Conservation (phyloP, 495 filamentous ascomycete genomes). For the Aspergillus saccharolyticus region DNA sequence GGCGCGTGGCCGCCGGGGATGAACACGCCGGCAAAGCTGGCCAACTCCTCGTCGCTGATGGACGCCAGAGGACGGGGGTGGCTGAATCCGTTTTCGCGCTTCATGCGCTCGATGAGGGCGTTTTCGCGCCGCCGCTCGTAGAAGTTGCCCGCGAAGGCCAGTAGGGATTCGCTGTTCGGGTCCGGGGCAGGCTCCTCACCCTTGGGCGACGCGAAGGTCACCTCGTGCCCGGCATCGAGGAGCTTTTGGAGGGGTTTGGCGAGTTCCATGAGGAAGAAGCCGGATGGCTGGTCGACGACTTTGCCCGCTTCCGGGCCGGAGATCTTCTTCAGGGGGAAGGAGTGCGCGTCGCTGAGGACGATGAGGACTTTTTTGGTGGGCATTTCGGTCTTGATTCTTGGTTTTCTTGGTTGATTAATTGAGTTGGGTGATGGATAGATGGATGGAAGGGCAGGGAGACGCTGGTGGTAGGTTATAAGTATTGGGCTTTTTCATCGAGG, state of each 20-base stretch:
- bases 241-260: conserved; percentile 36
- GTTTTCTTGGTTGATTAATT: not conserved
- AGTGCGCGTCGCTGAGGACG: conserved; percentile 35
- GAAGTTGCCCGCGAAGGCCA: conserved; percentile 37
- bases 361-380: conserved; percentile 36
- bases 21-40: conserved; percentile 32
- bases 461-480: not conserved
- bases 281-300: conserved; percentile 31
- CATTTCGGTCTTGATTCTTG: conserved; percentile 2
- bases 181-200: conserved; percentile 32
- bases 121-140: conserved; percentile 36
- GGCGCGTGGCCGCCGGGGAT: conserved; percentile 42
- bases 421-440: not conserved
- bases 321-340: conserved; percentile 32
- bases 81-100: conserved; percentile 27
- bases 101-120: conserved; percentile 35
- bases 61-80: conserved; percentile 3
- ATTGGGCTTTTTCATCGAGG: not conserved
- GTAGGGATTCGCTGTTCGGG: conserved; percentile 31
- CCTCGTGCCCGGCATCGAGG: conserved; percentile 32
- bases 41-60: conserved; percentile 24
- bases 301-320: conserved; percentile 21
- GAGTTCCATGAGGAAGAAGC: conserved; percentile 44
- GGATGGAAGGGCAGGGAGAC: no score
- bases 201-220: conserved; percentile 36